Conservation (phyloP, 2,329 filamentous ascomycete genomes). For the Xylaria sp. region DNA sequence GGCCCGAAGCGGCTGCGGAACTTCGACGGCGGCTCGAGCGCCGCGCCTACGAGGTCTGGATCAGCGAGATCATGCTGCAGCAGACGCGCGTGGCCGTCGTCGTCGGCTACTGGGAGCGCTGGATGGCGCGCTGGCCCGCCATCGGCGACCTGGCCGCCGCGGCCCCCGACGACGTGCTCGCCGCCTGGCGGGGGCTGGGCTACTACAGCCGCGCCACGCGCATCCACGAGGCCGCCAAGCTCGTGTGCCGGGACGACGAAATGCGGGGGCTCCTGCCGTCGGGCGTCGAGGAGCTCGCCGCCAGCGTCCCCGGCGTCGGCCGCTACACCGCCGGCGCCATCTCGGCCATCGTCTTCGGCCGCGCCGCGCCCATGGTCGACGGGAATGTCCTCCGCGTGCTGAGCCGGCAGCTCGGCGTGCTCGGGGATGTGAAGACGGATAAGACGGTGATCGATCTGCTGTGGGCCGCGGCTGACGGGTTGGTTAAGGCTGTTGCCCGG, state of each 20-base stretch:
- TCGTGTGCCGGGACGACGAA: constrained; percentile 47
- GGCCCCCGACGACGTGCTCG: constrained; percentile 56
- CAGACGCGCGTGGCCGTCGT: constrained; percentile 66
- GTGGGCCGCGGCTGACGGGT: constrained; percentile 60
- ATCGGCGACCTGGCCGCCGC: constrained; percentile 59
- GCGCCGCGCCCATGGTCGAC: constrained; percentile 62
- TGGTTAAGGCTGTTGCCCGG: constrained; percentile 55
- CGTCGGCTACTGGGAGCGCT: constrained; percentile 64
- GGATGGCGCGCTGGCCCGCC: constrained; percentile 64
- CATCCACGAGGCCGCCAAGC: constrained; percentile 59
- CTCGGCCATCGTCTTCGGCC: constrained; percentile 64
- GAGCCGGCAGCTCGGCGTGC: constrained; percentile 61
- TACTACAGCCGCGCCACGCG: constrained; percentile 67
- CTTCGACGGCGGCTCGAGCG: constrained; percentile 50
- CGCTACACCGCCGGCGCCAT: constrained; percentile 66
- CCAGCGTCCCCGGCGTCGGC: constrained; percentile 61
- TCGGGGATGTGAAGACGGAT: constrained; percentile 59
- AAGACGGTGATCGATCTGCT: constrained; percentile 55
- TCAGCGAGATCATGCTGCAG: constrained; percentile 69
- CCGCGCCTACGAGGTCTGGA: constrained; percentile 68
- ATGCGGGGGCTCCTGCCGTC: constrained; percentile 55
- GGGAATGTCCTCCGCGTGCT: constrained; percentile 65
- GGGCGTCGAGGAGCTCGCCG: constrained; percentile 48
- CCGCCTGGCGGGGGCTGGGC: constrained; percentile 62
- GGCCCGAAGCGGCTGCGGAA: constrained; percentile 36